Percentiles rank a stretch among this genome's conserved stretches.
Evolutionary conservation across 345 rosid genomes (phyloP).

Genomic region (Anastatica hierochuntica): DNA sequence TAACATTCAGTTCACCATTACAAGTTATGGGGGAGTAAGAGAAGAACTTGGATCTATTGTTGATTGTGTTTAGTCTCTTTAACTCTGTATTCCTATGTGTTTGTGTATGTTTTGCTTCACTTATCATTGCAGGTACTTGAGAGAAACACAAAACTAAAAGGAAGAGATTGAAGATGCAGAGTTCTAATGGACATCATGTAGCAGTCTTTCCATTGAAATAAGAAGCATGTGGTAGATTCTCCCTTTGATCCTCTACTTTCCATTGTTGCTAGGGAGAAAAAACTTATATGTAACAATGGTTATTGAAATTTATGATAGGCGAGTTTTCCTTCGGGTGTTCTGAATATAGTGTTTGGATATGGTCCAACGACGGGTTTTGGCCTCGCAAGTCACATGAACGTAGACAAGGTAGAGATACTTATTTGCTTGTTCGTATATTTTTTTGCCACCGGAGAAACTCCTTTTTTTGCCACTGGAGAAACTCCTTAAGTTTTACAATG

Average conservation of each 20-base stretch:
- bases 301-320: slow-evolving; percentile 39
- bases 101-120: no score
- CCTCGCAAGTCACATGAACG: slow-evolving; percentile 83
- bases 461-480: no score
- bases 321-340: slow-evolving; percentile 86
- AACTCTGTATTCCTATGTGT: no score
- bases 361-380: slow-evolving; percentile 86
- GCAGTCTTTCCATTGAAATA: slow-evolving; percentile 38
- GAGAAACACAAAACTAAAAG: no score
- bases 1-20: no score
- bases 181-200: no score
- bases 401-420: slow-evolving; percentile 62
- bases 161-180: no score
- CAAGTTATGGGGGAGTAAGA: no score
- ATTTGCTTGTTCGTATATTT: not conserved
- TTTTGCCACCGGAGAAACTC: no score
- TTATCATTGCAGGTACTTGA: no score
- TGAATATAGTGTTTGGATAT: slow-evolving; percentile 73
- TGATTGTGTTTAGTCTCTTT: no score
- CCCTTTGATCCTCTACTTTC: not conserved
- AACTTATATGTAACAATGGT: not conserved
- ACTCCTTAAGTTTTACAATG: not conserved
- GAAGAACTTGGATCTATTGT: no score
- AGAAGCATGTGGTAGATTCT: not conserved
- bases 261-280: not conserved